Evolutionary conservation across 139 green algal species (phyloP).

Genomic region (Pseudopediastrum boryanum): DNA sequence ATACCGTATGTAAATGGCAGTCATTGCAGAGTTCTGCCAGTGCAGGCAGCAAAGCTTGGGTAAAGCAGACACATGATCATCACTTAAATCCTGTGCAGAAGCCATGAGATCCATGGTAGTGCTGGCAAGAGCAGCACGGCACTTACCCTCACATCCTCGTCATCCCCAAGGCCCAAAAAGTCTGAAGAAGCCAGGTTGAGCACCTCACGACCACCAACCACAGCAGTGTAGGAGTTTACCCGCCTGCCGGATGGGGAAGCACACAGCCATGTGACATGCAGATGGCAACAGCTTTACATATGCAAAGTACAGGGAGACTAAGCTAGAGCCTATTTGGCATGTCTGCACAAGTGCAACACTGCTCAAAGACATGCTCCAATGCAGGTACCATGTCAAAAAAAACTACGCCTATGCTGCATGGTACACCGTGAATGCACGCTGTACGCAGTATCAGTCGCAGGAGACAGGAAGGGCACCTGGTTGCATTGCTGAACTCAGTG

Average conservation of each 20-base stretch:
- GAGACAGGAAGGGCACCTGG: neutral
- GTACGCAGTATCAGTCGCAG: neutral
- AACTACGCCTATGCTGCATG: neutral
- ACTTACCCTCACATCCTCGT: slow-evolving; percentile 48
- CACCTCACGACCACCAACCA: slow-evolving; percentile 56
- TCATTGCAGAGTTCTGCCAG: neutral
- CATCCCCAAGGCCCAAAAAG: slow-evolving; percentile 84
- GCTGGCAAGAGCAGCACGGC: neutral
- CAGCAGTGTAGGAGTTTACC: slow-evolving; percentile 43
- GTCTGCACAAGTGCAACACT: neutral
- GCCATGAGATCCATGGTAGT: neutral
- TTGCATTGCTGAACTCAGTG: neutral
- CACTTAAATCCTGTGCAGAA: too few relatives aligned
- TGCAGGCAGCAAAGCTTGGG: neutral
- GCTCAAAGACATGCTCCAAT: too few relatives aligned
- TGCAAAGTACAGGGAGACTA: neutral
- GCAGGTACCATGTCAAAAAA: too few relatives aligned
- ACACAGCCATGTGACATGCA: neutral
- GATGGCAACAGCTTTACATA: neutral
- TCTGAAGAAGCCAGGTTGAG: slow-evolving; percentile 87
- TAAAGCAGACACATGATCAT: neutral
- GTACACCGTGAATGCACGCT: neutral
- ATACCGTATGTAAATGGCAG: neutral
- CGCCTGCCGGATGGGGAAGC: slow-evolving; percentile 15
- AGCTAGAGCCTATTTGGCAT: neutral